Conservation (phyloP, 768 basidiomycete genomes). For the Leccinum rimulosum region DNA sequence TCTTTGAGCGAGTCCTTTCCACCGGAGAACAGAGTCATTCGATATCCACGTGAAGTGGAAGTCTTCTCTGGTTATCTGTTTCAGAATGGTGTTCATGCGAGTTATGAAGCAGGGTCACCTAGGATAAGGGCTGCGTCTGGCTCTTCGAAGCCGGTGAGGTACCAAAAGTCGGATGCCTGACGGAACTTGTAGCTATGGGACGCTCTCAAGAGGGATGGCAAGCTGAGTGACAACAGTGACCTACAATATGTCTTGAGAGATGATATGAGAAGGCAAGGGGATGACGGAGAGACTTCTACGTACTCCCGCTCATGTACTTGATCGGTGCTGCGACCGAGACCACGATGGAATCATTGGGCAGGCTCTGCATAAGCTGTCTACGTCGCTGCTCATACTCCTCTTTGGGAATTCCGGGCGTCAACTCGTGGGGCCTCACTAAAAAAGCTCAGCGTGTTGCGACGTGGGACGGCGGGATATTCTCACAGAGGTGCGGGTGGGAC, state of each 20-base stretch:
- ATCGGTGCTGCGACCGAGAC: constrained; percentile 75
- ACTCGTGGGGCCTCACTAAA: constrained; percentile 57
- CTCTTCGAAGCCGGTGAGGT: constrained; percentile 94
- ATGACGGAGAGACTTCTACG: constrained; percentile 31
- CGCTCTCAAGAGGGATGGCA: constrained; percentile 10
- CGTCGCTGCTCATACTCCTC: constrained; percentile 78
- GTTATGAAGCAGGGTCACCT: constrained; percentile 41
- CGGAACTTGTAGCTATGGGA: constrained; percentile 85
- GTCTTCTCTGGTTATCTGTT: constrained; percentile 54
- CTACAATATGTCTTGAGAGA: constrained; percentile 68
- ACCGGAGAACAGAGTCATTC: constrained; percentile 80
- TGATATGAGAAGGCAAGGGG: constrained; percentile 12
- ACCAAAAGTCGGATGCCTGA: constrained; percentile 91
- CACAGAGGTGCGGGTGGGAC: constrained; percentile 83
- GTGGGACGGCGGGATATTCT: constrained; percentile 20
- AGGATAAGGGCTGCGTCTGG: constrained; percentile 87
- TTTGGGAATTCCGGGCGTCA: constrained; percentile 78
- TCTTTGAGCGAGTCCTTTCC: constrained; percentile 75
- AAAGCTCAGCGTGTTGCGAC: constrained; percentile 5
- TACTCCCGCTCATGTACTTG: constrained; percentile 84
- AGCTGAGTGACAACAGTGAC: constrained; percentile 25
- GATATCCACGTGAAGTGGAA: constrained; percentile 71
- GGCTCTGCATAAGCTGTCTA: constrained; percentile 61
- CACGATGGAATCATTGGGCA: constrained; percentile 74
- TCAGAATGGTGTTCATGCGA: not conserved